Conservation (phyloP, 2,329 filamentous ascomycete species). For the Achaetomium macrosporum region DNA sequence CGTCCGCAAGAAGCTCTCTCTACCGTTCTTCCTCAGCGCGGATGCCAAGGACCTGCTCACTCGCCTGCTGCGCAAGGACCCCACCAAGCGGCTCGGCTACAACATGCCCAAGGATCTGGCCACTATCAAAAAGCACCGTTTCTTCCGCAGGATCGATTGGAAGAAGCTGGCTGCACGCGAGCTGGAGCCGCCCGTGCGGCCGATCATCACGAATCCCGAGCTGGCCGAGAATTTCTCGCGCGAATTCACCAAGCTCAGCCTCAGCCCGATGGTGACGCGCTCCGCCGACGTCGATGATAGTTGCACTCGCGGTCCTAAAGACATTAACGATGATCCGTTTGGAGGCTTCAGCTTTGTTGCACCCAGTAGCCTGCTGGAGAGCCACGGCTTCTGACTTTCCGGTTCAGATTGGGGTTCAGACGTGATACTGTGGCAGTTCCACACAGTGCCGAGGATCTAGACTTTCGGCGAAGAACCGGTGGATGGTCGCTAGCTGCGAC, state of each 20-base stretch:
- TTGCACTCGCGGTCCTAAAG: constrained; percentile 9
- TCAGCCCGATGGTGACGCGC: constrained; percentile 62
- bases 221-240: constrained; percentile 91
- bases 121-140: constrained; percentile 84
- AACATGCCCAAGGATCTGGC: constrained; percentile 84
- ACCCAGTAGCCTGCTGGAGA: constrained; percentile 51
- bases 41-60: constrained; percentile 94
- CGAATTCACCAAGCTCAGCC: constrained; percentile 83
- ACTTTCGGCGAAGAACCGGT: too few relatives aligned
- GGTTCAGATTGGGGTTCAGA: background rate
- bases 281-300: constrained; percentile 29
- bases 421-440: too few relatives aligned
- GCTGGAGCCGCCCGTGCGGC: constrained; percentile 81
- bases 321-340: constrained; percentile 51
- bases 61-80: constrained; percentile 85
- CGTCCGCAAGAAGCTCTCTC: constrained; percentile 77
- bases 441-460: too few relatives aligned
- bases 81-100: constrained; percentile 78
- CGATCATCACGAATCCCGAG: constrained; percentile 90
- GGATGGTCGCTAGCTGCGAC: too few relatives aligned
- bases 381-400: constrained; percentile 34
- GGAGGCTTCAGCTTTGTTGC: constrained; percentile 61
- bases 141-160: constrained; percentile 98
- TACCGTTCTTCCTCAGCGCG: constrained; percentile 85
- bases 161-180: constrained; percentile 75